Base-by-base conservation (phyloP, 169 alveolate species). In the Cytauxzoon felis region DNA sequence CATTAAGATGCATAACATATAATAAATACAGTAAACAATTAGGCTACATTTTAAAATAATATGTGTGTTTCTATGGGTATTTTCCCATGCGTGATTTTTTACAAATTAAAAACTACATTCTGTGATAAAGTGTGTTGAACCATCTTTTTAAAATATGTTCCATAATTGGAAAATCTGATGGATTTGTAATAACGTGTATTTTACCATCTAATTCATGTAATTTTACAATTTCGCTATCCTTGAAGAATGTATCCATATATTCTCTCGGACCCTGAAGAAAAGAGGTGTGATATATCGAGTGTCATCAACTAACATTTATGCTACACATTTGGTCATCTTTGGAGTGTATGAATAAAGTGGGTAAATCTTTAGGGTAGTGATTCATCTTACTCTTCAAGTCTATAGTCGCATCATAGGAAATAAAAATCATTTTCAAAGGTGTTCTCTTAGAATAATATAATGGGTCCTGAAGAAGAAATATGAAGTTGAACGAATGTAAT, bases 301-400 rank as follows among this genome's bases (percentile, higher is more conserved):
- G 6, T 13, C 2, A 5, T 1, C n/a, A 13, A 41, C 27, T 58
- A 7, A 68, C 80, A 47, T 53, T 72, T 13, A 72, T 50, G 18
- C 19, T 43, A 21, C 88, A 79, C 3, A 60, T 63, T 42, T 48
- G 50, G 38, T 83, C 90, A 23, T 70, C 57, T 30, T 21, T 49
- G 18, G 79, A 52, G 38, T 83, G 90, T 3, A 79, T n/a, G 23
- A 83, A 52, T 32, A 83, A 34, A 13, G 86, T 63, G 2, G 87
- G 88, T 0, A 66, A 53, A 41, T 78, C 51, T 34, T n/a, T n/a
- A 6, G 88, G 88, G 36, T 71, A 66, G 18, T 45, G 21, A 4
- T 18, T 41, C 21, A 68, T 48, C 51, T 72, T 78, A 21, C 47
- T 63, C 48, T 60, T 42, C 82, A 83, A 42, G 18, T 48, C 66